Percentiles rank a stretch among this genome's conserved stretches.
Evolutionary conservation across 2,329 filamentous ascomycete genomes (phyloP).

Genomic region (Chaetomium strumarium): DNA sequence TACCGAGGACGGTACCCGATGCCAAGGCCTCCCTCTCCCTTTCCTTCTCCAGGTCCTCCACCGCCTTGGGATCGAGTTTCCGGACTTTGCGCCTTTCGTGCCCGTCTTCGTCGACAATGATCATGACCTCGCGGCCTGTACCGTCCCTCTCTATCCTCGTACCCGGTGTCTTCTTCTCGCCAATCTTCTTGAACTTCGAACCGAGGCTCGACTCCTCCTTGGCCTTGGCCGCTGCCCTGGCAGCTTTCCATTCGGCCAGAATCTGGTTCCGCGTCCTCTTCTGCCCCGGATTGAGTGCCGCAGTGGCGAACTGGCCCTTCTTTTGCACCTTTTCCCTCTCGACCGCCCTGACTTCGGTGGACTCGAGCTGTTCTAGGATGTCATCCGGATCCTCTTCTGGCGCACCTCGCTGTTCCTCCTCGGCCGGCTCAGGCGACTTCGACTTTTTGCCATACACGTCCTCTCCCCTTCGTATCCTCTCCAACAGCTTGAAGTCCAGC

Average conservation of each 20-base stretch:
- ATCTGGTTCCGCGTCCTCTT: constrained; percentile 63
- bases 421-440: constrained; percentile 27
- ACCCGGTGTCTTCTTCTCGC: constrained; percentile 46
- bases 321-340: constrained; percentile 49
- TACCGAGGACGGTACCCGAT: constrained; percentile 55
- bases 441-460: constrained; percentile 49
- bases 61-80: constrained; percentile 39
- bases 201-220: constrained; percentile 48
- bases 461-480: constrained; percentile 63
- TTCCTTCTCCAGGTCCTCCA: constrained; percentile 31
- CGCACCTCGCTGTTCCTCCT: constrained; percentile 50
- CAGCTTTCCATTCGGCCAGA: constrained; percentile 59
- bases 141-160: constrained; percentile 56
- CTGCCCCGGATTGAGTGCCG: constrained; percentile 47
- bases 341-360: constrained; percentile 48
- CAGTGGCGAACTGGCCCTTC: constrained; percentile 52
- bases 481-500: constrained; percentile 74
- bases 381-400: constrained; percentile 53
- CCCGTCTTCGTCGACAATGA: constrained; percentile 60
- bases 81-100: constrained; percentile 61
- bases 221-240: constrained; percentile 54
- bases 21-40: constrained; percentile 38
- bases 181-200: constrained; percentile 60
- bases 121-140: constrained; percentile 57
- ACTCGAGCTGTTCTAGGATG: constrained; percentile 55